Evolutionary conservation across 2,329 filamentous ascomycete species (phyloP).

Genomic region (Chaetothyriales sp.): DNA sequence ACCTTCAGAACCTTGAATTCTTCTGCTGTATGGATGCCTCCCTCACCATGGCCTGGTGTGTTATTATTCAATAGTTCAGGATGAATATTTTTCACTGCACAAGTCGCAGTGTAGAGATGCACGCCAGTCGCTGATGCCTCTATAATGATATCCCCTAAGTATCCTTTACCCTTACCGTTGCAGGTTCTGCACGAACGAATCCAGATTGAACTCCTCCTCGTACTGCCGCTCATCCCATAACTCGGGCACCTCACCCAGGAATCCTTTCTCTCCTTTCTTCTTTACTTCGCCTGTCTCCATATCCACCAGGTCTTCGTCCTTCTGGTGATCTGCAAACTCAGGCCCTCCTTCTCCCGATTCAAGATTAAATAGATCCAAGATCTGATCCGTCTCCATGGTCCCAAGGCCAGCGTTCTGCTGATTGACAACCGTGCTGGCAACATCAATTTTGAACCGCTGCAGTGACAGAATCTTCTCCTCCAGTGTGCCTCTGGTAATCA

Average conservation of each 20-base stretch:
- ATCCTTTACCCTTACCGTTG: constrained; percentile 32
- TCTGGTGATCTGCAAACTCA: constrained; percentile 40
- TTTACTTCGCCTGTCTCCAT: constrained; percentile 71
- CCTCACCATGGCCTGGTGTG: neutral
- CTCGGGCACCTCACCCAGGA: constrained; percentile 86
- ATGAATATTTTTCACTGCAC: neutral
- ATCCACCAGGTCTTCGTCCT: constrained; percentile 71
- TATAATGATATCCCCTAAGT: neutral
- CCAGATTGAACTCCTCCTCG: constrained; percentile 92
- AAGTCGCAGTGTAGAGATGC: neutral
- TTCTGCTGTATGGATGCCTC: neutral
- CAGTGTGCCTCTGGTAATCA: constrained; percentile 87
- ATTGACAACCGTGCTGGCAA: constrained; percentile 94
- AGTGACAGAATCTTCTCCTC: constrained; percentile 98
- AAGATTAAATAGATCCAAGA: constrained; percentile 88
- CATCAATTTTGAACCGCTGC: constrained; percentile 98
- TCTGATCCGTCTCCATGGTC: constrained; percentile 97
- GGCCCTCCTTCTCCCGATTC: constrained; percentile 49
- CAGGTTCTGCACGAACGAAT: constrained; percentile 92
- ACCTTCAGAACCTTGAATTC: neutral
- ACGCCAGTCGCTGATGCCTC: neutral
- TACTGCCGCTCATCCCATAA: constrained; percentile 97
- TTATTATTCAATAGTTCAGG: too few relatives aligned
- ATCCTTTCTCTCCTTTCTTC: constrained; percentile 76
- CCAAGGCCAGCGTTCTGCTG: constrained; percentile 91